Percentiles rank a stretch among this genome's conserved stretches.
phyloP scores from a whole-genome alignment of 1,284 basidiomycete species.

The Pascua guehoae region DNA sequence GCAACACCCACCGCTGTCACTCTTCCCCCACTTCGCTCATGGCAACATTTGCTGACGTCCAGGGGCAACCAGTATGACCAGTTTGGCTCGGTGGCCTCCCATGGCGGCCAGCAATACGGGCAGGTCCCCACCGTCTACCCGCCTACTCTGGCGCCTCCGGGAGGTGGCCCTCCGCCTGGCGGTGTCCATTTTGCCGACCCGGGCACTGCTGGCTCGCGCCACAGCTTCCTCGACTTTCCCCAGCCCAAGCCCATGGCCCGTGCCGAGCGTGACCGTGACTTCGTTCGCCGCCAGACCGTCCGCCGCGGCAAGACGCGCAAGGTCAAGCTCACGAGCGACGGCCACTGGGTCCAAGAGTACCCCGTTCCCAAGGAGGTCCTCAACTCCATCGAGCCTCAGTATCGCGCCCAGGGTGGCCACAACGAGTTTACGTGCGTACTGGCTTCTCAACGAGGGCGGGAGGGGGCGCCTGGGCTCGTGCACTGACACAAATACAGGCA shows the following conservation, averaged over 20 bases:
- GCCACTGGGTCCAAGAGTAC: conserved; percentile 84
- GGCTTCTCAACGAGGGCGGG: background rate
- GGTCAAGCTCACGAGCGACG: conserved; percentile 76
- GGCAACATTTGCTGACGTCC: too few relatives aligned
- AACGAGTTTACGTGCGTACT: conserved; percentile 17
- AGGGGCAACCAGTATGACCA: too few relatives aligned
- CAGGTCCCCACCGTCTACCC: too few relatives aligned
- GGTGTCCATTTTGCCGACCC: too few relatives aligned
- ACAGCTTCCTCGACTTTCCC: background rate
- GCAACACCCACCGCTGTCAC: too few relatives aligned
- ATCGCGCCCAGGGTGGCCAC: conserved; percentile 46
- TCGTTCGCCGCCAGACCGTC: conserved; percentile 72
- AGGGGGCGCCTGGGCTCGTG: background rate
- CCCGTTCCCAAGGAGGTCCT: conserved; percentile 82
- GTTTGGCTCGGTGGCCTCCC: too few relatives aligned
- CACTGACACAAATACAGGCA: conserved; percentile 48
- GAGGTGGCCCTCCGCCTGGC: too few relatives aligned
- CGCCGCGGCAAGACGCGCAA: conserved; percentile 81
- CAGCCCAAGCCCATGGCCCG: background rate
- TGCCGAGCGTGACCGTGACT: conserved; percentile 39
- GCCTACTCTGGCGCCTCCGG: too few relatives aligned
- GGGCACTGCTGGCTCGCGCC: too few relatives aligned
- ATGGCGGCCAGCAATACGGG: too few relatives aligned
- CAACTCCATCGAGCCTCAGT: conserved; percentile 80
- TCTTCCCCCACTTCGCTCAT: too few relatives aligned